Base-by-base conservation (phyloP, 306 rosid genomes). In the Trifolium repens region DNA sequence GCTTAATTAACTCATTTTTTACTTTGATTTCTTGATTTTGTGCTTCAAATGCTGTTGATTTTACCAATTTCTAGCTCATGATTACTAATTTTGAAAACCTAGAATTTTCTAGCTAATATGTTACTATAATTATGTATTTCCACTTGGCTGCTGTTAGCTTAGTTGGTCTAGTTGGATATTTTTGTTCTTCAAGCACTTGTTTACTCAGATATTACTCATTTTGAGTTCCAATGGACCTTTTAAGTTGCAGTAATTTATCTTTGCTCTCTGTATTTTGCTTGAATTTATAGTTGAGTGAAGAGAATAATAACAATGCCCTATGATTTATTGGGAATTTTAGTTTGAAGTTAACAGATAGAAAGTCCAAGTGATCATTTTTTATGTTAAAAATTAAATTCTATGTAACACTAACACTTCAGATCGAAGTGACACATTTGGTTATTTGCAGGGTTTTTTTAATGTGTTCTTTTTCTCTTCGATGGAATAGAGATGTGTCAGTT, bases 1-100 rank as follows among this genome's bases (percentile, higher is more conserved):
- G 75, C 71, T 73, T 77, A 19, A 17, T 2, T 69, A 4, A 6
- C 57, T 71, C 43, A 24, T 43, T 53, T 8, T 73, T 53, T 55
- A 10, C 47, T 16, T 43, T 24, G 9, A 60, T 54, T 73, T 27
- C 3, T 66, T 60, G 68, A 49, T 77, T 57, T 3, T 9, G 5
- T 69, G 16, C 69, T 54, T 50, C 57, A 66, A 73, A 84, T 77
- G 79, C 35, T 27, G 66, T 64, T 82, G 35, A 19, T 63, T 44
- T 69, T 12, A 26, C 15, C 43, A 61, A 61, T 61, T 72, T 58
- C 5, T 59, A 40, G 4, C 26, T 14, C 35, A 11, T 9, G 27
- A 14, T 32, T 24, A 46, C 44, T 74, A 65, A 60, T 19, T 9
- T 40, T 71, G 72, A 52, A 76, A 72, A 39, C 77, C 70, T 71